These are phyloP conservation scores for Ascochyta clinopodiicola DNA, from an alignment of 2,329 filamentous ascomycete genomes.

Conservation along the genomic window DNA sequence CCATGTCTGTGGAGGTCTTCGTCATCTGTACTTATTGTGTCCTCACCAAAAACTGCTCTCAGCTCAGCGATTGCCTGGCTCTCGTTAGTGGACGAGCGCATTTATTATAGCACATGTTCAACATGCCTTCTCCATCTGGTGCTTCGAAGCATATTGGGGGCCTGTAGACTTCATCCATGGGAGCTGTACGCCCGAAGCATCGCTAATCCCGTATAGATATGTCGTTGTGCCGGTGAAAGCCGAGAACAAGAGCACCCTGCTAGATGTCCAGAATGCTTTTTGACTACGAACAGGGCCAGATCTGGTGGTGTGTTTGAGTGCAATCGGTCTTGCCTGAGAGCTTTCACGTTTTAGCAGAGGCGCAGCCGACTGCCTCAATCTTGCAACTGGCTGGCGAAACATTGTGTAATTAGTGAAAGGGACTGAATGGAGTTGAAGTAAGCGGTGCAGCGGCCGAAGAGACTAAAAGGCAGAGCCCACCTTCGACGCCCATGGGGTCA, in stretches of 20 bases:
- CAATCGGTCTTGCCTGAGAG: slow-evolving; percentile 33
- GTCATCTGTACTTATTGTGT: slow-evolving; percentile 67
- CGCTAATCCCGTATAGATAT: slow-evolving; percentile 58
- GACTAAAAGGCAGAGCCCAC: slow-evolving; percentile 26
- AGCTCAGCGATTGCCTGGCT: slow-evolving; percentile 64
- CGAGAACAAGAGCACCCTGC: slow-evolving; percentile 56
- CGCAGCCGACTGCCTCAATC: slow-evolving; percentile 38
- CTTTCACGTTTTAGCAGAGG: slow-evolving; percentile 38
- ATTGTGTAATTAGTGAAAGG: slow-evolving; percentile 27
- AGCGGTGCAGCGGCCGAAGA: slow-evolving; percentile 21
- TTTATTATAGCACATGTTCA: not conserved
- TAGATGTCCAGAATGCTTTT: slow-evolving; percentile 55
- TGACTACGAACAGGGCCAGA: slow-evolving; percentile 25
- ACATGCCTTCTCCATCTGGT: slow-evolving; percentile 59
- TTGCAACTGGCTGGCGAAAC: slow-evolving; percentile 41
- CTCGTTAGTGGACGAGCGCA: slow-evolving; percentile 8
- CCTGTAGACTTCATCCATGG: slow-evolving; percentile 34
- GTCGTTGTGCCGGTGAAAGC: slow-evolving; percentile 59
- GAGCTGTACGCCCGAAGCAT: slow-evolving; percentile 37
- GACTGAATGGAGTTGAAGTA: slow-evolving; percentile 20
- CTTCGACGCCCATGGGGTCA: slow-evolving; percentile 35
- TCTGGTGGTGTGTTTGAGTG: slow-evolving; percentile 33
- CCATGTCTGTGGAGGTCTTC: slow-evolving; percentile 70
- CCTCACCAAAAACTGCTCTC: slow-evolving; percentile 59
- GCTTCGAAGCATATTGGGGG: slow-evolving; percentile 57